Evolutionary conservation across 129 eudicot species (phyloP).

Genomic region (sunflower (Helianthus annuus)): DNA sequence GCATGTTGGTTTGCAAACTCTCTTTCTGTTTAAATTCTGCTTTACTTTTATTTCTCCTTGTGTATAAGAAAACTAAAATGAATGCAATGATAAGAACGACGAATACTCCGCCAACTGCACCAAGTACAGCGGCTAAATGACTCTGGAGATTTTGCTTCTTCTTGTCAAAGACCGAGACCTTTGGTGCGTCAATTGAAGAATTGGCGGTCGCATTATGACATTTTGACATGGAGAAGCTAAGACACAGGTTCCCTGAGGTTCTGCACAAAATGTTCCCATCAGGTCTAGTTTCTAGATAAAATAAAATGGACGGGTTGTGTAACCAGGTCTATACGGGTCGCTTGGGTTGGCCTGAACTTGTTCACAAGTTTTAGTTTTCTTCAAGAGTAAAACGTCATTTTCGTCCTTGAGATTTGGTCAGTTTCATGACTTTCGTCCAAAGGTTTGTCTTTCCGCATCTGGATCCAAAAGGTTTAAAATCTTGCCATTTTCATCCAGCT

Average conservation of each 20-base stretch:
- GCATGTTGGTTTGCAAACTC: slow-evolving; percentile 38
- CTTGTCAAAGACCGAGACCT: slow-evolving; percentile 66
- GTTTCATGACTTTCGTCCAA: no score
- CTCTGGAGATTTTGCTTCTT: slow-evolving; percentile 54
- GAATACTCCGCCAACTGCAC: slow-evolving; percentile 62
- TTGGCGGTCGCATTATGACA: slow-evolving; percentile 50
- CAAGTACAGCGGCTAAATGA: slow-evolving; percentile 55
- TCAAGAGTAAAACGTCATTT: neutral
- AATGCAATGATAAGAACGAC: slow-evolving; percentile 36
- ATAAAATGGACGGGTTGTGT: neutral
- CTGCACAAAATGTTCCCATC: slow-evolving; percentile 46
- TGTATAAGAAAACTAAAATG: slow-evolving; percentile 44
- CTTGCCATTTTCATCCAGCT: no score
- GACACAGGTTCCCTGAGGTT: slow-evolving; percentile 84
- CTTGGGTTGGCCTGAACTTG: slow-evolving; percentile 7
- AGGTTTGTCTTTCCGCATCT: no score
- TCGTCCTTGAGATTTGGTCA: no score
- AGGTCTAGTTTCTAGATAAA: slow-evolving; percentile 13
- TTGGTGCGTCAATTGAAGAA: slow-evolving; percentile 69
- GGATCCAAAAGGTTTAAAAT: no score
- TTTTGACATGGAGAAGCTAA: slow-evolving; percentile 54
- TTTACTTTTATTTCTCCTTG: slow-evolving; percentile 48
- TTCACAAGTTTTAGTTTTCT: neutral
- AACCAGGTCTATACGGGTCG: neutral
- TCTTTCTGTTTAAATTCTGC: slow-evolving; percentile 24